Evolutionary conservation across 129 eudicot genomes (phyloP), one percentile per base, ranked within the genome.

Genomic region (Lactuca saligna): DNA sequence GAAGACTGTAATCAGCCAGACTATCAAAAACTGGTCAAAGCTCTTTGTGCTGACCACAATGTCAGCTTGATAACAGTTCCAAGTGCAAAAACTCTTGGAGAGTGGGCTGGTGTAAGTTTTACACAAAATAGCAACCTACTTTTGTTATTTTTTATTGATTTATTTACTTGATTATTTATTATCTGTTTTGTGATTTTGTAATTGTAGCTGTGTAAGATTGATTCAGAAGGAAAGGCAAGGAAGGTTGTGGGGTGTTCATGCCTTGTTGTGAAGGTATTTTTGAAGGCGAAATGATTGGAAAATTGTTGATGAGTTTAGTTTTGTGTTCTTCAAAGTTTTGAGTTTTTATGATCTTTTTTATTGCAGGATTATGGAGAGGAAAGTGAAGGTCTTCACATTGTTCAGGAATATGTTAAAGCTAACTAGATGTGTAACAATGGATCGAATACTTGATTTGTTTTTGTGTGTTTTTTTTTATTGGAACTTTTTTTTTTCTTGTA

Each of bases 1-100:
- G 99, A 94, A 82, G 97, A 90, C 78, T 94, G 99, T 78, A 76
- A 94, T 83, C 99, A 90, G 72, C 94, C 95, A 0, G 99, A 94
- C 78, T 89, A 85, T 64, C 78, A 81, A 25, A 94, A 94, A 11
- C 61, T 94, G 79, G 93, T 94, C 59, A 94, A 89, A 82, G 90
- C 96, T 48, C 88, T 94, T 32, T 94, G 99, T 59, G 97, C 99
- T 54, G 97, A 94, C 77, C 96, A 94, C 78, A 87, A 90, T 25
- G 96, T 89, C 8, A 85, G 81, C 80, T 72, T 94, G 74, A 77
- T 94, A 3, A 85, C 97, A 3, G 96, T 94, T 69, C 96, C 96
- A 10, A 85, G 90, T 82, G 97, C 96, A 17, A 94, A 94, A 83
- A 94, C 97, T 71, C 95, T 94, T 54, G 99, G 99, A 54, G 99